A percentile compares a stretch with the other conserved stretches of the same genome.
Evolutionary conservation across 805 yeast genomes (phyloP).

Genomic region (Starmerella gropengiesseri): DNA sequence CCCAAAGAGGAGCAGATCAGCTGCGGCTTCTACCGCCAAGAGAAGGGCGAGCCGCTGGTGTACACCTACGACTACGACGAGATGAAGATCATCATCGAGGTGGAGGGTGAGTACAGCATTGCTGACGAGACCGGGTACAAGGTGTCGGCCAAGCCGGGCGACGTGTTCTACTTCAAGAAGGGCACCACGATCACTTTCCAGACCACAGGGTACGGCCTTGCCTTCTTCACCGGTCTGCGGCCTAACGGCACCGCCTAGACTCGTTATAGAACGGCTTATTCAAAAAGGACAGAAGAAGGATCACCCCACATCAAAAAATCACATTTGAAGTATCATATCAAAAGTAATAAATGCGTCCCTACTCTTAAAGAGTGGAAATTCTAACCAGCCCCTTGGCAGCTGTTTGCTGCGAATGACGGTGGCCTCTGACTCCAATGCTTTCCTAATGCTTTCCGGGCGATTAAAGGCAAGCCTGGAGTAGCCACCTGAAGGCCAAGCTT

Average conservation of each 20-base stretch:
- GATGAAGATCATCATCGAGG: conserved; percentile 45
- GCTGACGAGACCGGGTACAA: conserved; percentile 54
- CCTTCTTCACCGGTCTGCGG: conserved; percentile 48
- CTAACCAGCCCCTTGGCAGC: too few relatives aligned
- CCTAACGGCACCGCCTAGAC: conserved; percentile 11
- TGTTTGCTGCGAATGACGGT: too few relatives aligned
- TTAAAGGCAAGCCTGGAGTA: too few relatives aligned
- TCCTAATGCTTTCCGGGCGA: too few relatives aligned
- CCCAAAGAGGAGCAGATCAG: conserved; percentile 45
- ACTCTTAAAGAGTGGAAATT: too few relatives aligned
- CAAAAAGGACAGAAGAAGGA: not conserved
- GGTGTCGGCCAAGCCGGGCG: conserved; percentile 51
- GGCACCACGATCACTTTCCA: conserved; percentile 59
- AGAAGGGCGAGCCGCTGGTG: conserved; percentile 56
- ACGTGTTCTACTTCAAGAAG: conserved; percentile 53
- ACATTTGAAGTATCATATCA: conserved; percentile 1
- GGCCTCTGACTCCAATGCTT: too few relatives aligned
- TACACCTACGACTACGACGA: conserved; percentile 58
- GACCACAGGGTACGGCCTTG: conserved; percentile 51
- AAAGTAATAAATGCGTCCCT: too few relatives aligned
- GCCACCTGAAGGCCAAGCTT: too few relatives aligned
- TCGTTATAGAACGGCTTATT: not conserved
- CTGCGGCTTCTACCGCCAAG: conserved; percentile 61
- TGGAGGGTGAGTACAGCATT: conserved; percentile 56
- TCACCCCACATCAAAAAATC: not conserved